These are phyloP conservation scores for Penicillium paradoxum DNA, from an alignment of 495 filamentous ascomycete species.

Conservation along the genomic window DNA sequence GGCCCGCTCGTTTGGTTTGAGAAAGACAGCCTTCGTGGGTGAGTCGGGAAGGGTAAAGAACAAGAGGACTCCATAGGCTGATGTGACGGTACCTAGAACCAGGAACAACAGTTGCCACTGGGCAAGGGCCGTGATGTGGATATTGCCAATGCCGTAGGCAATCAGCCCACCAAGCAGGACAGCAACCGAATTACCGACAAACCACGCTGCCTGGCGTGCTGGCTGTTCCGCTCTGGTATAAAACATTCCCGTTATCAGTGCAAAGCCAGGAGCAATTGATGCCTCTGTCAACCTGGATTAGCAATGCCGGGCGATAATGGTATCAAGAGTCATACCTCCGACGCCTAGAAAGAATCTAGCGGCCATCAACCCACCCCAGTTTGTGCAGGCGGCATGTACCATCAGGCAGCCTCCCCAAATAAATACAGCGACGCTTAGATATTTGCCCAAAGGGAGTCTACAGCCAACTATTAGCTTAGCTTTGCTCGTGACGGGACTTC, in stretches of 20 bases:
- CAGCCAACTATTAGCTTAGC: constrained; percentile 34
- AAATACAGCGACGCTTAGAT: constrained; percentile 32
- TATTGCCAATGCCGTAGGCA: constrained; percentile 41
- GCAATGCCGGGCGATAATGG: not conserved
- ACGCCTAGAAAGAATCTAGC: constrained; percentile 52
- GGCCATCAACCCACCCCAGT: constrained; percentile 44
- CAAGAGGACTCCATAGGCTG: constrained; percentile 34
- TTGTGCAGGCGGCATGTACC: constrained; percentile 44
- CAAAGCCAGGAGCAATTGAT: constrained; percentile 52
- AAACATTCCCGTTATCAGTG: constrained; percentile 55
- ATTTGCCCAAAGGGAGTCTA: constrained; percentile 51
- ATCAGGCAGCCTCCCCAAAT: constrained; percentile 30
- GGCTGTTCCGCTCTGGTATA: constrained; percentile 52
- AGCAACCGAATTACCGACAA: constrained; percentile 45
- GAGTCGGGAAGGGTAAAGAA: constrained; percentile 46
- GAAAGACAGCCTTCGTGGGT: constrained; percentile 40
- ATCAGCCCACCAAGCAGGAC: constrained; percentile 43
- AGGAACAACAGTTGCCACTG: constrained; percentile 40
- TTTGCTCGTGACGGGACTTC: not conserved
- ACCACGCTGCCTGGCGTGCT: constrained; percentile 52
- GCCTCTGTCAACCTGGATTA: constrained; percentile 34
- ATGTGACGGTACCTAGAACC: constrained; percentile 33
- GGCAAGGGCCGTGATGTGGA: constrained; percentile 14
- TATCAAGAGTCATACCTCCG: constrained; percentile 10
- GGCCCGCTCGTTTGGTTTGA: constrained; percentile 41